Conservation (phyloP, 805 yeast species). For the Debaryomyces hansenii region DNA sequence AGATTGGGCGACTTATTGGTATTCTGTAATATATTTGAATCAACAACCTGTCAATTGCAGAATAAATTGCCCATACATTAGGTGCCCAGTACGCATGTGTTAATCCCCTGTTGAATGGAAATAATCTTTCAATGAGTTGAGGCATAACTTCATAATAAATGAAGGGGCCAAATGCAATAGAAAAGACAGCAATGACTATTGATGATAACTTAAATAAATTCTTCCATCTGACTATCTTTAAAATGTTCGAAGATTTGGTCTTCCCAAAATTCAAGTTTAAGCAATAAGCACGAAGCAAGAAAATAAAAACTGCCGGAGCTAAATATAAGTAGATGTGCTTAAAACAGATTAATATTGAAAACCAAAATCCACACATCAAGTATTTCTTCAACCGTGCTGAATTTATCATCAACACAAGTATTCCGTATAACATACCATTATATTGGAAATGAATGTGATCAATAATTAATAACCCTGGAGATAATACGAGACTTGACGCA, state of each 20-base stretch:
- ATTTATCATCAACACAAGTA: constrained; percentile 70
- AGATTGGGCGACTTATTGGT: constrained; percentile 30
- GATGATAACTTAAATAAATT: constrained; percentile 62
- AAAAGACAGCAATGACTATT: constrained; percentile 61
- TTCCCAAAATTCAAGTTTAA: constrained; percentile 40
- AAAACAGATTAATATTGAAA: constrained; percentile 80
- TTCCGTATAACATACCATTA: constrained; percentile 89
- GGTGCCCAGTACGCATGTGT: constrained; percentile 99
- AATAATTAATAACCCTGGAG: constrained; percentile 87
- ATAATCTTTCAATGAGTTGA: constrained; percentile 66
- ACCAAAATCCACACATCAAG: constrained; percentile 64
- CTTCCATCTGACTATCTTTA: constrained; percentile 50
- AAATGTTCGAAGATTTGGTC: constrained; percentile 21
- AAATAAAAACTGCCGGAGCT: constrained; percentile 92
- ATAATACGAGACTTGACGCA: constrained; percentile 76
- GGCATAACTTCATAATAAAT: constrained; percentile 59
- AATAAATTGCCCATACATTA: constrained; percentile 92
- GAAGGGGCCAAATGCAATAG: constrained; percentile 79
- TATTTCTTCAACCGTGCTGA: constrained; percentile 61
- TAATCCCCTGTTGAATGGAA: constrained; percentile 92
- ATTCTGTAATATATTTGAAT: constrained; percentile 42
- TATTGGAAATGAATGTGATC: constrained; percentile 98
- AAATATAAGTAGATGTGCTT: constrained; percentile 91
- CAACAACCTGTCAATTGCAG: constrained; percentile 73
- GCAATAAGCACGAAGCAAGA: constrained; percentile 71